Evolutionary conservation across 352 stramenopile species (phyloP), one percentile per base, ranked within the genome.

Genomic region (Pythium sukuiense): DNA sequence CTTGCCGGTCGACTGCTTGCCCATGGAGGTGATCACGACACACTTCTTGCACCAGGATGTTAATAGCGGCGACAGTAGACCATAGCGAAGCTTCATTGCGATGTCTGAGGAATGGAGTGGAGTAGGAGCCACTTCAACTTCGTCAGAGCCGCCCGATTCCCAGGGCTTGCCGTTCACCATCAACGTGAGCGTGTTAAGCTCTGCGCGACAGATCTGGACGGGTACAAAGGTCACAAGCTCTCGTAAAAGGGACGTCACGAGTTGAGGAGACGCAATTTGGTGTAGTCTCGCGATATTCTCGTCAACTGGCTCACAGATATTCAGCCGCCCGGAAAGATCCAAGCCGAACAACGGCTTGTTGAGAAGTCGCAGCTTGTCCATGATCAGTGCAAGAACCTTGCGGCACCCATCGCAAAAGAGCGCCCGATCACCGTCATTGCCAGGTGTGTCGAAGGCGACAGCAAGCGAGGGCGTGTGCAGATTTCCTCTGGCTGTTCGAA

Each of bases 1-100:
- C 43, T 93, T 91, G 3, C 84, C 84, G 2, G 84, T 93, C 2
- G 84, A 93, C 48, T 93, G 84, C 32, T 90, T 88, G 6, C 79
- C 79, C 79, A 88, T 88, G 0, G 75, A 88, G 20, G 79, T 84
- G 39, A 88, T 69, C 29, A 85, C 79, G 7, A 85, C 59, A 49
- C 79, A 88, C 20, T 63, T 62, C 33, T 68, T 61, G 59, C 55
- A 67, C 79, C 79, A 88, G 6, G 77, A 71, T 18, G 52, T 56
- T 2, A 88, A 41, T 0, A 88, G 29, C 12, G 77, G 71, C 4
- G 79, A 85, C 8, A 85, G 41, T 13, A 52, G 45, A 24, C 46
- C 41, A 49, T 55, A 66, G 5, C 52, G 60, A 6, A 66, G 60
- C 11, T 43, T 60, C 7, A 56, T 50, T 1, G 60, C 60, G 24